Evolutionary conservation across 139 green algal species (phyloP).

Genomic region (Micractinium conductrix): DNA sequence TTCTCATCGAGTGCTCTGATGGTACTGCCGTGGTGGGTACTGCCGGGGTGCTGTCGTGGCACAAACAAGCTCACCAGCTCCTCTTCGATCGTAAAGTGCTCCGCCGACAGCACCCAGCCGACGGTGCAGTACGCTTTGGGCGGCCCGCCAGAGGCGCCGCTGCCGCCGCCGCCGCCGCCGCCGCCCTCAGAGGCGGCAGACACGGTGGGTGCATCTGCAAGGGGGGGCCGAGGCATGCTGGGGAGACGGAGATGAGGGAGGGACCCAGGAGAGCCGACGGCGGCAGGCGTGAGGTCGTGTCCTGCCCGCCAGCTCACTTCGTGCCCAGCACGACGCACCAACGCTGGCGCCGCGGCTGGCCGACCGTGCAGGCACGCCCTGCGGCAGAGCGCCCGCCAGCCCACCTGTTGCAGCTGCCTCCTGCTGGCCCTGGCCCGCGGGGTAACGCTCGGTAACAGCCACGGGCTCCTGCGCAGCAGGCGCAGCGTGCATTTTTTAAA

Average conservation of each 20-base stretch:
- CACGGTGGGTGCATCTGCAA: neutral
- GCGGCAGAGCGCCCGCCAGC: too few relatives aligned
- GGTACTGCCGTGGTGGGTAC: too few relatives aligned
- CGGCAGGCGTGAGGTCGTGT: too few relatives aligned
- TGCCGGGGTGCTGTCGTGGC: too few relatives aligned
- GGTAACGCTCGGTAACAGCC: constrained; percentile 52
- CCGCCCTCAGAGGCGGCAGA: neutral
- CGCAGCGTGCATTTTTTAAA: too few relatives aligned
- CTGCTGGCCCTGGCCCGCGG: constrained; percentile 63
- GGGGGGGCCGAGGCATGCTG: neutral
- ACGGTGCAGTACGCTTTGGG: constrained; percentile 82
- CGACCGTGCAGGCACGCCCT: too few relatives aligned
- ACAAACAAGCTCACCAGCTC: constrained; percentile 72
- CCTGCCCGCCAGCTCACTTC: too few relatives aligned
- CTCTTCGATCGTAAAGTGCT: constrained; percentile 85
- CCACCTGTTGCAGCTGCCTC: constrained; percentile 37
- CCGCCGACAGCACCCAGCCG: constrained; percentile 92
- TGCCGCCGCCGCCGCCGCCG: neutral
- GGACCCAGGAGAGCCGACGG: too few relatives aligned
- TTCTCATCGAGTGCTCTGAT: too few relatives aligned
- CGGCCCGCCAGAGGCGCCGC: constrained; percentile 27
- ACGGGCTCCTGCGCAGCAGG: constrained; percentile 8
- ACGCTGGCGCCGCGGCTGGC: too few relatives aligned
- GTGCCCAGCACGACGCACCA: too few relatives aligned
- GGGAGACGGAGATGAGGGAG: too few relatives aligned